These are phyloP conservation scores for Begonia peltatifolia DNA, from an alignment of 306 rosid genomes.

Conservation along the genomic window DNA sequence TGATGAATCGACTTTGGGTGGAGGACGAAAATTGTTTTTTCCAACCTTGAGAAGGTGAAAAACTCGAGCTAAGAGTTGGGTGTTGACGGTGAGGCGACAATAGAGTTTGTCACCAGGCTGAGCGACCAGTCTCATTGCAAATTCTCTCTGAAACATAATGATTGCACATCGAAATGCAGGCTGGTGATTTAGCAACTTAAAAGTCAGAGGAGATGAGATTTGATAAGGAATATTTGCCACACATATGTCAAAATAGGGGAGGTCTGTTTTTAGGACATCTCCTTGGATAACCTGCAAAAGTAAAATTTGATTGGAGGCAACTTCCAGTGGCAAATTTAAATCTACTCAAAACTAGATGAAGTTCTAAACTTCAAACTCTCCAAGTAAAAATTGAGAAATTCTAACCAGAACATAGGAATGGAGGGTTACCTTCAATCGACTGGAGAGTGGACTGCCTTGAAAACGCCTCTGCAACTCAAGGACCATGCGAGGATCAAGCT, in stretches of 20 bases:
- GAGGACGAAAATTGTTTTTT: constrained; percentile 82
- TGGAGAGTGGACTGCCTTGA: constrained; percentile 59
- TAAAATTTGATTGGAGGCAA: constrained; percentile 1
- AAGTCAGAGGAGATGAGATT: constrained; percentile 93
- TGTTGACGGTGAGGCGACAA: constrained; percentile 80
- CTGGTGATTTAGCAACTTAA: constrained; percentile 68
- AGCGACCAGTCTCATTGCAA: constrained; percentile 87
- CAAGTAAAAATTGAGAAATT: too few relatives aligned
- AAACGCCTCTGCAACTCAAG: constrained; percentile 68
- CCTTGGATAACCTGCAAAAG: constrained; percentile 59
- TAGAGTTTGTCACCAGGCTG: constrained; percentile 92
- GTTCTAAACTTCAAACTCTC: too few relatives aligned
- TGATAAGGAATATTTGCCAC: constrained; percentile 95
- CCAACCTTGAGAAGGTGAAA: constrained; percentile 94
- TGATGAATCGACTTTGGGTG: constrained; percentile 86
- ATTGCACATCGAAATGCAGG: constrained; percentile 80
- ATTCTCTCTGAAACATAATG: constrained; percentile 91
- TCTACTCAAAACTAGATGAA: too few relatives aligned
- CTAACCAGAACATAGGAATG: too few relatives aligned
- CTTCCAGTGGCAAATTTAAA: background rate
- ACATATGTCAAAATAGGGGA: constrained; percentile 82
- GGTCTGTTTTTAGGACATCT: constrained; percentile 74
- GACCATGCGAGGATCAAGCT: constrained; percentile 89
- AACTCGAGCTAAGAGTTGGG: constrained; percentile 67
- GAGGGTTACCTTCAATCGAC: constrained; percentile 40